Evolutionary conservation across 2,329 filamentous ascomycete species (phyloP), one percentile per base, ranked within the genome.

Genomic region (Teratosphaeria destructans): DNA sequence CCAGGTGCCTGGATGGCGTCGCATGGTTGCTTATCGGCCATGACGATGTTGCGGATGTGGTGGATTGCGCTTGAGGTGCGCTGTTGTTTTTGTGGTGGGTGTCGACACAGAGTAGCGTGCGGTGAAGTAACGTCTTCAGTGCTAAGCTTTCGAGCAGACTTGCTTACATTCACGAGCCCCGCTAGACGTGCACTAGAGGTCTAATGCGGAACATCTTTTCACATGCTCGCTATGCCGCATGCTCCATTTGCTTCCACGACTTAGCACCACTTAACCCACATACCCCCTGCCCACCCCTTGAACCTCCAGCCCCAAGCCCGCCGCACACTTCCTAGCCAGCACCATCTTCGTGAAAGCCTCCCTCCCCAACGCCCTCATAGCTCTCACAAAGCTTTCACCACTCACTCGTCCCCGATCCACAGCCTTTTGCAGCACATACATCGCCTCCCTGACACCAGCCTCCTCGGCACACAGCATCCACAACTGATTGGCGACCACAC

Each of bases 401-500:
- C 81, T 81, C 27, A 94, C 81, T 58, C 88, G 79, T 3, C 89
- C 89, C 57, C 81, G 79, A 72, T 93, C 89, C 23, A 93, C 81
- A 1, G 86, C 89, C 59, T 86, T 78, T 1, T 88, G 87, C 14
- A 95, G 78, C 63, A 91, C 86, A 70, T 94, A 95, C 63, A 97
- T 85, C 2, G 90, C 88, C 71, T 96, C 93, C 35, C 87, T 88
- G 55, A 95, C 82, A 2, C 89, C 91, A 65, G 87, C 82, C 75
- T 96, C 93, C 71, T 99, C 94, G 1, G 91, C 90, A 32, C 92
- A 89, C 1, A 95, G 79, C 55, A 86, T 85, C 74, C 97, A 99
- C 26, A 99, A 77, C 77, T 99, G 94, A 65, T 93, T 92, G 0
- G 89, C 90, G 4, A 96, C 94, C 1, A 96, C 87, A 0, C 90